These are phyloP conservation scores for Usnea hakonensis DNA, from an alignment of 495 filamentous ascomycete species.

Conservation along the genomic window DNA sequence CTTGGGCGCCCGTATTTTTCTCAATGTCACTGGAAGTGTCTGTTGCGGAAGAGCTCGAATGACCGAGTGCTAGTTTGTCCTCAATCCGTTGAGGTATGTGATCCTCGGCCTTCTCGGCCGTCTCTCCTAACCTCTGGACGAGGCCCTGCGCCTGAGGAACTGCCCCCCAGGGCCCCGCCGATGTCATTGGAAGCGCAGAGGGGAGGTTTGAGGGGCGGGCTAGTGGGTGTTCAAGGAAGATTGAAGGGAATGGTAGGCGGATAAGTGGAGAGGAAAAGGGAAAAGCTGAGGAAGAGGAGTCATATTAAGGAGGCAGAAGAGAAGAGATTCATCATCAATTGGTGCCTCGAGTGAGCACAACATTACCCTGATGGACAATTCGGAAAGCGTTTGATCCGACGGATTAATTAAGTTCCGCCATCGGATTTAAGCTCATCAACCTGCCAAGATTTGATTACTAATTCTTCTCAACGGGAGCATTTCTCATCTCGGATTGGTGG, in stretches of 20 bases:
- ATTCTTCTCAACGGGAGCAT: too few species aligned
- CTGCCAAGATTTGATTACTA: too few species aligned
- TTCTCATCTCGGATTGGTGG: too few species aligned
- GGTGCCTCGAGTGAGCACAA: too few species aligned
- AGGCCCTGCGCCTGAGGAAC: conserved; percentile 22
- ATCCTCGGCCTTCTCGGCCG: conserved; percentile 14
- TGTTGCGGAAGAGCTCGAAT: conserved; percentile 2
- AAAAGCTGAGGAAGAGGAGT: too few species aligned
- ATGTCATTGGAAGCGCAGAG: not conserved
- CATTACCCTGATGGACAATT: too few species aligned
- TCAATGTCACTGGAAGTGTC: conserved; percentile 21
- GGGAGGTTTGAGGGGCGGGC: not conserved
- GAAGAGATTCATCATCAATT: too few species aligned
- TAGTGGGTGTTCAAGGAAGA: not conserved
- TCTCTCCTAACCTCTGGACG: conserved; percentile 11
- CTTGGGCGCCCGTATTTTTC: conserved; percentile 33
- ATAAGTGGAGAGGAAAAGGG: not conserved
- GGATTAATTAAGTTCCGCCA: too few species aligned
- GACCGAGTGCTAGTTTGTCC: not conserved
- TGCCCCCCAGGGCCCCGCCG: conserved; percentile 15
- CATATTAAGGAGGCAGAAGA: too few species aligned
- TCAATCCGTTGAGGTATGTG: not conserved
- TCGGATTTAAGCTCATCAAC: too few species aligned
- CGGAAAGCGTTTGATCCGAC: too few species aligned
- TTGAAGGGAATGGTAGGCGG: not conserved